These are phyloP conservation scores for Paraphoma sp. DNA, from an alignment of 2,329 filamentous ascomycete genomes.

Conservation along the genomic window DNA sequence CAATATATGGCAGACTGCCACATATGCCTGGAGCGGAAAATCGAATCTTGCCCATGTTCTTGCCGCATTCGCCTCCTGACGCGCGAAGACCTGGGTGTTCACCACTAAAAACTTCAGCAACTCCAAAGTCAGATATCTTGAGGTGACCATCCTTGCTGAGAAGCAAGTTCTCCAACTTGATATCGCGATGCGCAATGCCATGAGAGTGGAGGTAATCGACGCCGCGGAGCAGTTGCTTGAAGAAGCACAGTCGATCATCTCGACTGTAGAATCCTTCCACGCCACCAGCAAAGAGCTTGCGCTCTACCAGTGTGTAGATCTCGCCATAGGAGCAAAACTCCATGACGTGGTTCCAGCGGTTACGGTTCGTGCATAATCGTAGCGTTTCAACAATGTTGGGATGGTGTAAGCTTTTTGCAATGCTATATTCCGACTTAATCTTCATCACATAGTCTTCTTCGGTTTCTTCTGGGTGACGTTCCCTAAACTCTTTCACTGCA, in stretches of 20 bases:
- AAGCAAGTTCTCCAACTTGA: constrained; percentile 88
- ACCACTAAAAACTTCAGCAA: constrained; percentile 84
- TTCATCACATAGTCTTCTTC: constrained; percentile 82
- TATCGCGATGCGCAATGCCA: constrained; percentile 88
- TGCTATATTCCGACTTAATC: constrained; percentile 89
- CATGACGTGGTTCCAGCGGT: constrained; percentile 91
- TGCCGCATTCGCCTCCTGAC: constrained; percentile 75
- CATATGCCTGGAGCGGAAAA: constrained; percentile 81
- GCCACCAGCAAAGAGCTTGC: constrained; percentile 56
- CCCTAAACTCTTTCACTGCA: constrained; percentile 87
- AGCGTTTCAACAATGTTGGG: constrained; percentile 86
- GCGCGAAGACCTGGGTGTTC: constrained; percentile 79
- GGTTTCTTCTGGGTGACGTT: constrained; percentile 72
- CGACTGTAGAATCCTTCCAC: constrained; percentile 63
- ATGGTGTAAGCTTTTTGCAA: constrained; percentile 83
- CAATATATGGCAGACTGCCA: constrained; percentile 85
- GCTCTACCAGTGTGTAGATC: constrained; percentile 75
- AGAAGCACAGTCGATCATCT: constrained; percentile 79
- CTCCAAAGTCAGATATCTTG: constrained; percentile 92
- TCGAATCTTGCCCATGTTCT: constrained; percentile 73
- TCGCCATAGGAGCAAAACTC: constrained; percentile 87
- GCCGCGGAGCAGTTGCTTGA: constrained; percentile 87
- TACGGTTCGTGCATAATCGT: constrained; percentile 74
- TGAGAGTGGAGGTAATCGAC: constrained; percentile 81
- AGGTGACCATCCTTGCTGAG: constrained; percentile 80